Base-by-base conservation (phyloP, 768 basidiomycete genomes). In the Phlebiopsis flavidoalba region DNA sequence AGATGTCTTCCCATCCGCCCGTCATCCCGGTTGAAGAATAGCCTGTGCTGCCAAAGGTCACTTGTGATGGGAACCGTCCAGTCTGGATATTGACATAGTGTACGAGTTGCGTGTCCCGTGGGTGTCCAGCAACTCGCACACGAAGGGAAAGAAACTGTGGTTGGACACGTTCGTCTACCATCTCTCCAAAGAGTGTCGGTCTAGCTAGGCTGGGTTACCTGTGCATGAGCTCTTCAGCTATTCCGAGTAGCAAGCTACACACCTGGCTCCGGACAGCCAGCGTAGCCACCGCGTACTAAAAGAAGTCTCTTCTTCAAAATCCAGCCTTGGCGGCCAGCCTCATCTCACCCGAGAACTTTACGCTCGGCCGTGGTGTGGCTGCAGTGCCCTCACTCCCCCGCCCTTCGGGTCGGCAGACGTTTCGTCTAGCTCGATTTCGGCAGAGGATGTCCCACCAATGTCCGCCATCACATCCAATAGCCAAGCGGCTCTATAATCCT, bases 21-120 rank as follows among this genome's bases (percentile, higher is more conserved):
- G 60, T 87, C 82, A 26, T 77, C 75, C 58, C 83, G 80, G 53
- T 80, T 77, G 70, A 95, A 90, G 73, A 83, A 91, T n/a, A 98
- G 77, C 36, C 92, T 83, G 66, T 98, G 95, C 70, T 97, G 96
- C 88, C 91, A 98, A n/a, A 98, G 76, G 70, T 96, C 93, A 40
- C 86, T 88, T 53, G 85, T 82, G 53, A 91, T 79, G 48, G 84
- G 80, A n/a, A 0, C 91, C 89, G 55, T 93, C 89, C 2, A n/a
- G 94, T 96, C 72, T 97, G 95, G 50, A 98, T 76, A 74, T 98
- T 98, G 52, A 93, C 89, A 65, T 89, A 95, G 78, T n/a, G n/a
- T 94, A 98, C n/a, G 91, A 87, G 65, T 84, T 85, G 63, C 86
- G 83, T 46, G 89, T 89, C 45, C n/a, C 83, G 79, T 21, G 86